These are phyloP conservation scores for Dactylis glomerata DNA, from an alignment of 176 grass and related monocot genomes.

Conservation along the genomic window DNA sequence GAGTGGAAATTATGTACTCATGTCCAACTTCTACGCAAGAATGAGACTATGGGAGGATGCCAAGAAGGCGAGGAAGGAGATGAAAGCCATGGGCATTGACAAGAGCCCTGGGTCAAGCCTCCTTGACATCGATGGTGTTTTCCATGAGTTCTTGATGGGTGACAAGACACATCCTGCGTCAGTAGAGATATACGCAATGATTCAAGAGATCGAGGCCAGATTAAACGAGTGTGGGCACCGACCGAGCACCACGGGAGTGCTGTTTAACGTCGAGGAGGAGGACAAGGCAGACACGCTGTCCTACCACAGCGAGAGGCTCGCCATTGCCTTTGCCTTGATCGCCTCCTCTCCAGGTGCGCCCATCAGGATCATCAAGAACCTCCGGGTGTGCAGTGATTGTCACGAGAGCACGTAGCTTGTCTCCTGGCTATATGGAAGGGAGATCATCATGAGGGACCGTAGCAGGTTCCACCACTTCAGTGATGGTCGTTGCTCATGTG, in stretches of 20 bases:
- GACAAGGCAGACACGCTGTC: slow-evolving; percentile 36
- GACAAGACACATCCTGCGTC: slow-evolving; percentile 35
- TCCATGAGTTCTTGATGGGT: slow-evolving; percentile 53
- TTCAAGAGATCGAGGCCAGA: slow-evolving; percentile 29
- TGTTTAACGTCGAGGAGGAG: slow-evolving; percentile 58
- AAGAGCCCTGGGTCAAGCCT: slow-evolving; percentile 50
- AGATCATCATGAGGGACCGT: slow-evolving; percentile 43
- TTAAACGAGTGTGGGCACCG: slow-evolving; percentile 8
- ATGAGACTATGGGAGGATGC: slow-evolving; percentile 31
- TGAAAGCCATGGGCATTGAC: slow-evolving; percentile 40
- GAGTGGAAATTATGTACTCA: slow-evolving; percentile 33
- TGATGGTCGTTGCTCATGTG: slow-evolving; percentile 41
- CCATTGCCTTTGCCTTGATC: slow-evolving; percentile 40
- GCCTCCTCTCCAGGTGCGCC: slow-evolving; percentile 8
- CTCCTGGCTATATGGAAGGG: slow-evolving; percentile 26
- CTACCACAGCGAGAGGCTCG: slow-evolving; percentile 46
- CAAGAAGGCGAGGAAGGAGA: slow-evolving; percentile 29
- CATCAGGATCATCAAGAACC: slow-evolving; percentile 41
- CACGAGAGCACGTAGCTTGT: slow-evolving; percentile 32
- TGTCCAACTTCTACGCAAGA: slow-evolving; percentile 35
- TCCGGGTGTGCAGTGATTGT: slow-evolving; percentile 39
- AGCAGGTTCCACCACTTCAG: slow-evolving; percentile 49
- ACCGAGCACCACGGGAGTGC: not conserved
- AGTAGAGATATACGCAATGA: slow-evolving; percentile 29
- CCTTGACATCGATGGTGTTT: slow-evolving; percentile 23